phyloP scores from a whole-genome alignment of 352 stramenopile species.

The Globisporangium takayamanum region DNA sequence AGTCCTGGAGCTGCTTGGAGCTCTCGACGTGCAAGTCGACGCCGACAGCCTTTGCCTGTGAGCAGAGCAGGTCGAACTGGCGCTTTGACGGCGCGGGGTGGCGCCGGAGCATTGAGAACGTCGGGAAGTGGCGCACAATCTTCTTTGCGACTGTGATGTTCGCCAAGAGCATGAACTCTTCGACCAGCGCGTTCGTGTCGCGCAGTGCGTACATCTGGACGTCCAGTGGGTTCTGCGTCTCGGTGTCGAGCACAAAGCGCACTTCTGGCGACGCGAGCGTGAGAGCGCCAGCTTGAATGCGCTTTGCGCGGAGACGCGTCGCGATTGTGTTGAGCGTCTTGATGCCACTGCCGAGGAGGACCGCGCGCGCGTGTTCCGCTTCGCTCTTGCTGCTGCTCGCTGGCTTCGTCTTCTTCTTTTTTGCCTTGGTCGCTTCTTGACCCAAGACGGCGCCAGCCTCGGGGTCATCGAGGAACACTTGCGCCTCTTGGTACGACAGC shows the following conservation, averaged over 20 bases:
- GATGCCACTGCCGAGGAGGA: conserved; percentile 72
- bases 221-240: conserved; percentile 97
- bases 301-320: conserved; percentile 86
- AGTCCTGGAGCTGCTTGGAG: conserved; percentile 75
- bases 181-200: conserved; percentile 95
- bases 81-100: conserved; percentile 93
- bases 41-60: conserved; percentile 75
- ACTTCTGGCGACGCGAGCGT: conserved; percentile 96
- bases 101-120: conserved; percentile 92
- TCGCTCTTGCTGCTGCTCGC: conserved; percentile 21
- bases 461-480: conserved; percentile 92
- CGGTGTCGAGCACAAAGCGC: conserved; percentile 97
- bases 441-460: conserved; percentile 42
- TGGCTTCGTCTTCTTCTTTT: conserved; percentile 29
- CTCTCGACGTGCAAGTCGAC: conserved; percentile 74
- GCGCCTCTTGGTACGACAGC: conserved; percentile 97
- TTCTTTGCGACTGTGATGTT: conserved; percentile 98
- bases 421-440: conserved; percentile 10
- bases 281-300: conserved; percentile 94
- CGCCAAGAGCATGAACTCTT: conserved; percentile 99
- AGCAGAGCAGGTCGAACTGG: conserved; percentile 89
- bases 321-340: conserved; percentile 92
- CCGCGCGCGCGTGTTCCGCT: conserved; percentile 15
- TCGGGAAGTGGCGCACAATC: conserved; percentile 91
- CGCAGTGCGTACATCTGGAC: conserved; percentile 96